phyloP scores from a whole-genome alignment of 78 protist species.

The Polysphondylium violaceum region DNA sequence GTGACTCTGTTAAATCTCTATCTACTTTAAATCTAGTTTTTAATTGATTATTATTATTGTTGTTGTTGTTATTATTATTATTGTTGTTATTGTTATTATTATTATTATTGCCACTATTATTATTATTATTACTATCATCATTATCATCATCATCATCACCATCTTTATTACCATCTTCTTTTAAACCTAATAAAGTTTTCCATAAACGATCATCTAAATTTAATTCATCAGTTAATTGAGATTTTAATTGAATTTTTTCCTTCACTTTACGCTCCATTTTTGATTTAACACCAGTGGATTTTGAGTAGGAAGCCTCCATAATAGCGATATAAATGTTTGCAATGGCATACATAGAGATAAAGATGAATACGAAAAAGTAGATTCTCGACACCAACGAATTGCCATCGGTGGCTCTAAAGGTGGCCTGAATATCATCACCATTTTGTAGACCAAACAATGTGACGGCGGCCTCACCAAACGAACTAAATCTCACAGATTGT shows the following conservation, averaged over 20 bases:
- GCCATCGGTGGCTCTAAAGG: slow-evolving; percentile 72
- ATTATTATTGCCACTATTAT: neutral
- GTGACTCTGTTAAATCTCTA: slow-evolving; percentile 35
- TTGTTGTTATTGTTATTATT: neutral
- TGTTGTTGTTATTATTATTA: neutral
- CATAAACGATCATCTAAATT: slow-evolving; percentile 62
- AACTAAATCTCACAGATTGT: slow-evolving; percentile 39
- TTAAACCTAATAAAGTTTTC: slow-evolving; percentile 28
- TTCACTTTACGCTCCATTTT: slow-evolving; percentile 39
- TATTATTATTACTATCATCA: neutral
- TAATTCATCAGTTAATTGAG: slow-evolving; percentile 45
- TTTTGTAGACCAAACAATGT: slow-evolving; percentile 82
- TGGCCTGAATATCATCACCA: slow-evolving; percentile 82
- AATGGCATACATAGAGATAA: slow-evolving; percentile 73
- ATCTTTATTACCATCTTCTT: neutral
- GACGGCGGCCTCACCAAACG: slow-evolving; percentile 77
- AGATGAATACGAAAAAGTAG: slow-evolving; percentile 66
- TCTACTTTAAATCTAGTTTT: neutral
- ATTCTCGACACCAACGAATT: slow-evolving; percentile 44
- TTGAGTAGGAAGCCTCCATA: slow-evolving; percentile 69
- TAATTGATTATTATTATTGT: neutral
- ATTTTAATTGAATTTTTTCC: slow-evolving; percentile 17
- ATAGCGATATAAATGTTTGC: slow-evolving; percentile 83
- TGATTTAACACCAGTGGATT: slow-evolving; percentile 51
- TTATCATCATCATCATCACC: slow-evolving; percentile 3